Conservation (phyloP, 1,139 yeast genomes). For the Kurtzmaniella quercitrusa region DNA sequence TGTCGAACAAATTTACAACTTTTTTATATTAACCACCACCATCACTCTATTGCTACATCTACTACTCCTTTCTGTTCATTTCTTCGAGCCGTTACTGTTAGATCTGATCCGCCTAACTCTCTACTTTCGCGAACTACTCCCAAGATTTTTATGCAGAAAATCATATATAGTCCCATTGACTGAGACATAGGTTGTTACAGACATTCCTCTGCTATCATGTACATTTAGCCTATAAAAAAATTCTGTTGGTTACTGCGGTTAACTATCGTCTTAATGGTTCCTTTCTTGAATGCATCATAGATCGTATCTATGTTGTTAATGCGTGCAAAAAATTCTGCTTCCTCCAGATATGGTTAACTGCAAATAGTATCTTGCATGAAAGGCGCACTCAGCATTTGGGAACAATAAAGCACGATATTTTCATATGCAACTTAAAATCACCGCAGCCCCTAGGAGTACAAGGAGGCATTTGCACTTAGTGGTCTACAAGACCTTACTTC, state of each 20-base stretch:
- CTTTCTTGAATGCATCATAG: neutral
- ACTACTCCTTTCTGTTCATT: neutral
- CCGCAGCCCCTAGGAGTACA: no score
- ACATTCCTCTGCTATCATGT: neutral
- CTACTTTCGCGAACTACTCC: neutral
- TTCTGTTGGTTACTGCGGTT: neutral
- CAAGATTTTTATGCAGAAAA: neutral
- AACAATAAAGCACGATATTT: neutral
- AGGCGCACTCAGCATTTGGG: neutral
- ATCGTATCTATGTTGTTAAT: neutral
- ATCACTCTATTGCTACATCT: neutral
- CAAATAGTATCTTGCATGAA: neutral
- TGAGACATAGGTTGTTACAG: no score
- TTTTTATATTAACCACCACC: neutral
- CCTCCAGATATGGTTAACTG: neutral
- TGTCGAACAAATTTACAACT: no score
- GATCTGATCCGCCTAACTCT: no score
- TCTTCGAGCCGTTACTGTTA: neutral
- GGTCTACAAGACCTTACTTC: no score
- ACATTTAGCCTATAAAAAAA: no score
- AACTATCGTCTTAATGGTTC: neutral
- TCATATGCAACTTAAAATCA: neutral
- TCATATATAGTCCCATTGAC: no score
- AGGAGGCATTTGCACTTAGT: no score
- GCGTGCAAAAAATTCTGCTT: neutral